Evolutionary conservation across 768 basidiomycete genomes (phyloP).

Genomic region (Lentinus brumalis): DNA sequence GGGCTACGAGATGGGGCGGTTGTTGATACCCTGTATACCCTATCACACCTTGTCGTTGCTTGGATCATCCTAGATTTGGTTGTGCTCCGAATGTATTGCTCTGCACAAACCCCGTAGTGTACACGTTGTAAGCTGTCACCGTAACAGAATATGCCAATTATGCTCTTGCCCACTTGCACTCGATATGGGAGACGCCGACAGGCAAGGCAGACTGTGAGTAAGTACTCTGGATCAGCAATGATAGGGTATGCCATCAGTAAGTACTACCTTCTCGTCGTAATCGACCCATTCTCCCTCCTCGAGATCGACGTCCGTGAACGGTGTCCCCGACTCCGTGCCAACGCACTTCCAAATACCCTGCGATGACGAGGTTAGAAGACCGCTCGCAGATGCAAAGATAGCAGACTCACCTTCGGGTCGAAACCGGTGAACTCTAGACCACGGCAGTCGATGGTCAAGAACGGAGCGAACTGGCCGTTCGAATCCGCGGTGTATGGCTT

Average conservation of each 20-base stretch:
- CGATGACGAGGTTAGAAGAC: slow-evolving; percentile 2
- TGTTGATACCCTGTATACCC: too few species aligned
- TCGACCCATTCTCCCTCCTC: slow-evolving; percentile 77
- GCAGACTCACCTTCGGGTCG: slow-evolving; percentile 60
- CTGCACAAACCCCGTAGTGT: too few species aligned
- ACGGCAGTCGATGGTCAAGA: slow-evolving; percentile 80
- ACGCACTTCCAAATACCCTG: slow-evolving; percentile 81
- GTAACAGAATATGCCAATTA: too few species aligned
- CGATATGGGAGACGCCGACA: slow-evolving; percentile 70
- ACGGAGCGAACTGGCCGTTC: slow-evolving; percentile 57
- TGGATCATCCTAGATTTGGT: background rate
- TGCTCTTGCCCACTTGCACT: slow-evolving; percentile 65
- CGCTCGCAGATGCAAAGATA: background rate
- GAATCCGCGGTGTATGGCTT: slow-evolving; percentile 63
- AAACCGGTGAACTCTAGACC: slow-evolving; percentile 84
- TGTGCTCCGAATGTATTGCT: too few species aligned
- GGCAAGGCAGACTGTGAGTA: slow-evolving; percentile 53
- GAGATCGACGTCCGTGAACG: slow-evolving; percentile 69
- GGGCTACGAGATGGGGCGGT: too few species aligned
- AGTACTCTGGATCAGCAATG: slow-evolving; percentile 11
- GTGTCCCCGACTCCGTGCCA: slow-evolving; percentile 55
- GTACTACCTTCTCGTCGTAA: slow-evolving; percentile 84
- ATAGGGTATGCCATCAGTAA: background rate
- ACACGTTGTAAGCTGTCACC: too few species aligned
- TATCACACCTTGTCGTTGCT: too few species aligned